Evolutionary conservation across 257 asterid species (phyloP), one percentile per base, ranked within the genome.

Genomic region (Paraleonurus japonicus): DNA sequence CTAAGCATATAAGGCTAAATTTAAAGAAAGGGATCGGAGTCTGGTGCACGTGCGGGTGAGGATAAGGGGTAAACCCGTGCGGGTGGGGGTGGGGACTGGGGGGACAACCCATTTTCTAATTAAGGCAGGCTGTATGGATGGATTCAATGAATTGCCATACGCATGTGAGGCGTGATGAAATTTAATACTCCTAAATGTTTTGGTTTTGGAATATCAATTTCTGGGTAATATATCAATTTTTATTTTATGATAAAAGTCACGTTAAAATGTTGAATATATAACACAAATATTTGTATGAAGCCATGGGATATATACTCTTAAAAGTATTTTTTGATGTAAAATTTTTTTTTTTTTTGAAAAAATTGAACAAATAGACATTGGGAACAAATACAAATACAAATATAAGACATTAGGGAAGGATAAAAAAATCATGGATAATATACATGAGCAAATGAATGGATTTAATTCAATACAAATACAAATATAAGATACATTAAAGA

Each of bases 71-170:
- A 17, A 43, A 26, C 61, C 75, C 76, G 76, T 72, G 76, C 63
- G 70, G 76, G 51, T 11, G 67, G 61, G 19, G 12, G 71, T 19
- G 60, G 27, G 67, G 60, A 19, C 63, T 13, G 62, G 61, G 61
- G 66, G 67, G 50, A 61, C 67, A 32, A 23, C 65, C 32, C 57
- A n/a, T 50, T 62, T 61, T 72, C 43, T 0, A 57, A 12, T 19
- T 45, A 2, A 61, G 12, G 32, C 35, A 17, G 19, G 15, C 33
- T 28, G 33, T 48, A 26, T 17, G 19, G 53, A 62, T 30, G 37
- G 7, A 67, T 72, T 72, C 76, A 61, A 61, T 61, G 69, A 27
- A 72, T 35, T 50, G 27, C 27, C 69, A 33, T 61, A 17, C 30
- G 59, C 47, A 72, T 72, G 71, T 72, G 63, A 15, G n/a, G 10